phyloP scores from a whole-genome alignment of 1,284 basidiomycete species.

The Xanthoconium separans region DNA sequence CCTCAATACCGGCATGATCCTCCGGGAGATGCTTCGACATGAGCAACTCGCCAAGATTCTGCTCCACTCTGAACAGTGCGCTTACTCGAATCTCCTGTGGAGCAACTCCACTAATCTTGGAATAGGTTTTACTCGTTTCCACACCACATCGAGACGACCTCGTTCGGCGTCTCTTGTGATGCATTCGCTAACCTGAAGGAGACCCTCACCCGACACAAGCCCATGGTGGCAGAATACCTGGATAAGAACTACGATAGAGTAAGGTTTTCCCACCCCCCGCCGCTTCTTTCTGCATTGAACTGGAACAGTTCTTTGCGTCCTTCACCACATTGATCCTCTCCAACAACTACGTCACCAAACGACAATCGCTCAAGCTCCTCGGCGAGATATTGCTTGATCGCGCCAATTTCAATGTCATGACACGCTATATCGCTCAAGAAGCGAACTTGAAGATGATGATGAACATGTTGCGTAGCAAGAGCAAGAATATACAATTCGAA shows the following conservation, averaged over 20 bases:
- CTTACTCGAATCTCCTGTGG: constrained; percentile 14
- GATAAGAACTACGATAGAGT: constrained; percentile 96
- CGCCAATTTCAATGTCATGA: constrained; percentile 98
- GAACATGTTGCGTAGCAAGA: constrained; percentile 96
- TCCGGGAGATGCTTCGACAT: constrained; percentile 96
- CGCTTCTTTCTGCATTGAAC: constrained; percentile 1
- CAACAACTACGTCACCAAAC: constrained; percentile 98
- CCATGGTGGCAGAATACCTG: constrained; percentile 95
- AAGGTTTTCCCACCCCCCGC: constrained; percentile 23
- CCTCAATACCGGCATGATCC: constrained; percentile 96
- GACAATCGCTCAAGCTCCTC: constrained; percentile 96
- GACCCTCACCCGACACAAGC: constrained; percentile 92
- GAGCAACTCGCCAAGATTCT: constrained; percentile 90
- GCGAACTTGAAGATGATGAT: constrained; percentile 99
- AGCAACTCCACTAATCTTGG: constrained; percentile 6
- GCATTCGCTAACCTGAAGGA: constrained; percentile 98
- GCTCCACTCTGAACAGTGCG: constrained; percentile 90
- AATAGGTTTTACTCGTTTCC: constrained; percentile 94
- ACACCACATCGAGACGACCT: constrained; percentile 95
- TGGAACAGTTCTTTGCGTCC: constrained; percentile 86
- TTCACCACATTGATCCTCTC: constrained; percentile 93
- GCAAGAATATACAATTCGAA: constrained; percentile 99
- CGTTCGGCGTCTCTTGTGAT: constrained; percentile 97
- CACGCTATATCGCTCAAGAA: constrained; percentile 90
- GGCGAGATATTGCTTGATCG: constrained; percentile 97